A percentile compares a stretch with the other conserved stretches of the same genome.
phyloP scores from a whole-genome alignment of 306 rosid species.

The Vigna radiata region DNA sequence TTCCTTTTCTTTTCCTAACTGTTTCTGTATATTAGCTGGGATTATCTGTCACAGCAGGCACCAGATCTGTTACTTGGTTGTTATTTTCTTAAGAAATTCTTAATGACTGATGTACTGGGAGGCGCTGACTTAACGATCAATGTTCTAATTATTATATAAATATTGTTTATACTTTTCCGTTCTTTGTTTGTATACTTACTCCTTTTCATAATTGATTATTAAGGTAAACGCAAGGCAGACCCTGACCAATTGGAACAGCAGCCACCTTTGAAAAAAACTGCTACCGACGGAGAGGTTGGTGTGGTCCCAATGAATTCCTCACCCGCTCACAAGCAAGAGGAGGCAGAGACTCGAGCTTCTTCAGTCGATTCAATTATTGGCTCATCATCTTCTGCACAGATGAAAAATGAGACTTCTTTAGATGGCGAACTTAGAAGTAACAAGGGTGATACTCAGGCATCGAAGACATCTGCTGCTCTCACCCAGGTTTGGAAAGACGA shows the following conservation, averaged over 20 bases:
- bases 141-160: too few species aligned
- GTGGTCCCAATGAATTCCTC: conserved; percentile 40
- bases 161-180: conserved; percentile 2
- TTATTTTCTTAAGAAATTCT: too few species aligned
- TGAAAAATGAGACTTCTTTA: conserved; percentile 39
- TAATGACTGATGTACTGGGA: too few species aligned
- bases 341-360: conserved; percentile 45
- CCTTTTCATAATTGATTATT: conserved; percentile 20
- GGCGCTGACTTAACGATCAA: too few species aligned
- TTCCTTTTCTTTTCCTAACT: not conserved
- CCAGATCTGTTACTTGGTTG: too few species aligned
- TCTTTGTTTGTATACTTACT: conserved; percentile 26
- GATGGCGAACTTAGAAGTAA: conserved; percentile 38
- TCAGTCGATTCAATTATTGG: conserved; percentile 45
- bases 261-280: conserved; percentile 50
- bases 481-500: conserved; percentile 79
- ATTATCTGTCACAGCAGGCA: too few species aligned
- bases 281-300: conserved; percentile 46
- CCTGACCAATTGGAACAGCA: conserved; percentile 46
- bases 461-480: conserved; percentile 60
- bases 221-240: conserved; percentile 54
- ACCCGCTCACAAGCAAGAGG: conserved; percentile 46
- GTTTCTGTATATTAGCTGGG: not conserved
- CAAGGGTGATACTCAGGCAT: conserved; percentile 39
- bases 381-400: conserved; percentile 42